These are phyloP conservation scores for Berberis vulgaris DNA, from an alignment of 164 flowering plant genomes.

Conservation along the genomic window DNA sequence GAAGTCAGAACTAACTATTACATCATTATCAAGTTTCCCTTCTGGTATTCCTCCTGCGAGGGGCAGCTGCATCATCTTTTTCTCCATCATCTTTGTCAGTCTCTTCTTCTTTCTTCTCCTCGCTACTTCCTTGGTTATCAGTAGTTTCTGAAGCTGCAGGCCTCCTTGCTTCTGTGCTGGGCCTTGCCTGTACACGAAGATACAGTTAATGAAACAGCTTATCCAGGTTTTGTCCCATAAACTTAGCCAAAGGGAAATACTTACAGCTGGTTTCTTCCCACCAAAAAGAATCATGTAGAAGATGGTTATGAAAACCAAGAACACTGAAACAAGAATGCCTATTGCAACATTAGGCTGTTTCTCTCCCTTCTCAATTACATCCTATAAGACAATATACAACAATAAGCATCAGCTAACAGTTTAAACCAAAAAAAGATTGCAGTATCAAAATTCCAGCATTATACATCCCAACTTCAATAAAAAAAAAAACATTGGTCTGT, in stretches of 20 bases:
- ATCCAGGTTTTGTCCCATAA: too few relatives aligned
- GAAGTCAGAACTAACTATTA: neutral
- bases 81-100: slow-evolving; percentile 27
- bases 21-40: slow-evolving; percentile 33
- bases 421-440: neutral
- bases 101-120: slow-evolving; percentile 31
- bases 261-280: slow-evolving; percentile 65
- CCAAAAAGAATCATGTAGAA: slow-evolving; percentile 61
- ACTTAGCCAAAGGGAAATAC: slow-evolving; percentile 4
- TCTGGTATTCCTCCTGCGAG: slow-evolving; percentile 41
- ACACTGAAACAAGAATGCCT: slow-evolving; percentile 49
- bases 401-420: neutral
- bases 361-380: slow-evolving; percentile 77
- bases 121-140: slow-evolving; percentile 23
- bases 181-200: slow-evolving; percentile 18
- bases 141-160: slow-evolving; percentile 18
- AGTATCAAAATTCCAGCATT: neutral
- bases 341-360: slow-evolving; percentile 74
- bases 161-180: slow-evolving; percentile 9
- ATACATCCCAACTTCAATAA: neutral
- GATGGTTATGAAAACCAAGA: slow-evolving; percentile 40
- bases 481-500: neutral
- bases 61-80: slow-evolving; percentile 35
- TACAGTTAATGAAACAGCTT: neutral
- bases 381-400: slow-evolving; percentile 33